Conservation (phyloP, 108 stramenopile genomes). For the Cyclotella cryptica region DNA sequence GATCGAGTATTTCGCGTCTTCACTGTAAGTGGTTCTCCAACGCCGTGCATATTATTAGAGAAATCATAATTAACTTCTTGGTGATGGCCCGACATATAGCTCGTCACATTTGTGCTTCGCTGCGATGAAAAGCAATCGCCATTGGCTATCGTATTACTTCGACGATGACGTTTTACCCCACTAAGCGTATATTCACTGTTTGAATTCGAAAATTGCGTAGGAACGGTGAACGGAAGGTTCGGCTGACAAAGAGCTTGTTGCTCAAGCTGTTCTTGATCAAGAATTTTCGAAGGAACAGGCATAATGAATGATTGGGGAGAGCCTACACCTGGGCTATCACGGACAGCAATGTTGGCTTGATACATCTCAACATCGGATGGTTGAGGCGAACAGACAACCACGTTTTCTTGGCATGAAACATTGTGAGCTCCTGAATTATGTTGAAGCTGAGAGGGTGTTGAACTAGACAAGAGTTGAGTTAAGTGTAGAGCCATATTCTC, state of each 20-base stretch:
- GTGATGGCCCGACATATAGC: neutral
- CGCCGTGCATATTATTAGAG: neutral
- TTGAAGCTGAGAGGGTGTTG: neutral
- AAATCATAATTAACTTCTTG: neutral
- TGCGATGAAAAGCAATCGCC: conserved; percentile 2
- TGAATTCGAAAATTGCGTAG: neutral
- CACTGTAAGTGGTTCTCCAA: neutral
- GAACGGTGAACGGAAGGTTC: neutral
- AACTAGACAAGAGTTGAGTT: neutral
- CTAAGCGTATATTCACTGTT: neutral
- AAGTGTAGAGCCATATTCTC: neutral
- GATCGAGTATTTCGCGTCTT: neutral
- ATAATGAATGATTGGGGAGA: too few species aligned
- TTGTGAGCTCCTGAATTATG: neutral
- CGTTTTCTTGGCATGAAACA: neutral
- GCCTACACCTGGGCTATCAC: too few species aligned
- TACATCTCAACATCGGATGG: neutral
- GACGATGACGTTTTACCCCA: conserved; percentile 3
- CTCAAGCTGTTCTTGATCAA: neutral
- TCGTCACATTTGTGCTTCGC: neutral
- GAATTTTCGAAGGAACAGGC: too few species aligned
- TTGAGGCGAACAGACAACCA: neutral
- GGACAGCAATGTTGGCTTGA: neutral
- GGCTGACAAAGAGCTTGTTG: neutral
- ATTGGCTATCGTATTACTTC: neutral